Base-by-base conservation (phyloP, 768 basidiomycete genomes). In the Serendipita sp. region DNA sequence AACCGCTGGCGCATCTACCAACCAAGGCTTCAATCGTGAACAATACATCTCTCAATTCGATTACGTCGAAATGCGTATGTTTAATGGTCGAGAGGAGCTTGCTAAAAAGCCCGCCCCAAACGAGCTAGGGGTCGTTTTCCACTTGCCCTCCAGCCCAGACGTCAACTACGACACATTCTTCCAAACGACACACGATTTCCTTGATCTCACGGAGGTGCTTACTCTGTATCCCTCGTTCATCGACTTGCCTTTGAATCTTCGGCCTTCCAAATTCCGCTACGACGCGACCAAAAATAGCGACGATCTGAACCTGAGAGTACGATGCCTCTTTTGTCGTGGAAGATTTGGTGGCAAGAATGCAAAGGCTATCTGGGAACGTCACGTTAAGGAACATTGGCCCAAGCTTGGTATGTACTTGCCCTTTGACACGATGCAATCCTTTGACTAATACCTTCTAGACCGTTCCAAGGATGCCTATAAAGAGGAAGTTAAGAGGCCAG, bases 311-410 rank as follows among this genome's bases (percentile, higher is more conserved):
- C 56, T 60, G 4, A 24, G 56, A 1, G 56, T 60, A 4, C 56
- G 56, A n/a, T 60, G 56, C 37, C 56, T 60, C 10, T 60, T 60
- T 18, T 60, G 56, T 38, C 28, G 56, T 34, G 56, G 56, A 28
- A 24, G 56, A 35, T 60, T 60, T 38, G 56, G 56, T 60, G 56
- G 56, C 24, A 60, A 60, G 37, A 60, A 60, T 32, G 56, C 56
- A 32, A 60, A 60, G 56, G 56, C 56, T 60, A 60, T 60, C 35
- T 60, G 56, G 56, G 56, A 60, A 34, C 56, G 56, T 30, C 56
- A 60, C 37, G 56, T 60, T 8, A 60, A 60, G 56, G 56, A 60
- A 37, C 56, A 60, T 30, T 60, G 56, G 56, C 56, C 56, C 56
- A 60, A 60, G 34, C 56, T 10, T 32, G 56, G 56, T 60, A 60